Conservation (phyloP, 345 rosid species). For the Brassica carinata region DNA sequence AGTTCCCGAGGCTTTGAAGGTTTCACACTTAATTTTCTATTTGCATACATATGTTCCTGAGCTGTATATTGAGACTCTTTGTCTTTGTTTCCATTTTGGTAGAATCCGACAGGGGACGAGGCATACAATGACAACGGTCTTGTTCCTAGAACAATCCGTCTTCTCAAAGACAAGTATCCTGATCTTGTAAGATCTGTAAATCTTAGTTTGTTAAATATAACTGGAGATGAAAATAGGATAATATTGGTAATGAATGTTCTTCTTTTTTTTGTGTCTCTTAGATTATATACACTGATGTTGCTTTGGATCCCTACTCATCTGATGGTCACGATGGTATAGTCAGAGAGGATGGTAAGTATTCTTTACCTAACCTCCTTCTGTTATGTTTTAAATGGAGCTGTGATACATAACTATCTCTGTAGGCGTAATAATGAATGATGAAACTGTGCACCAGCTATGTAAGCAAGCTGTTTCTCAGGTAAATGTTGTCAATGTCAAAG, state of each 20-base stretch:
- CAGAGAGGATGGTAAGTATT: conserved; percentile 52
- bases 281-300: conserved; percentile 64
- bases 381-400: background rate
- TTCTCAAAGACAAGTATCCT: conserved; percentile 55
- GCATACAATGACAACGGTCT: conserved; percentile 88
- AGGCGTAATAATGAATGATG: conserved; percentile 39
- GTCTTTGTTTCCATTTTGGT: conserved; percentile 10
- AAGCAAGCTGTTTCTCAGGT: conserved; percentile 46
- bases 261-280: conserved; percentile 6
- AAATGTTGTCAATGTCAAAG: background rate
- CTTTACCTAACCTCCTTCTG: background rate
- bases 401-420: conserved; percentile 5
- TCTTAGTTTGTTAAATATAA: background rate
- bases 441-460: conserved; percentile 42
- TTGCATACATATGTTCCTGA: background rate
- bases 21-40: conserved; percentile 33
- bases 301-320: conserved; percentile 61
- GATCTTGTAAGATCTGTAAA: conserved; percentile 47
- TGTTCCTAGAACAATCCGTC: conserved; percentile 66
- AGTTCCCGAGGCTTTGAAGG: conserved; percentile 96
- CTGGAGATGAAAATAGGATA: background rate
- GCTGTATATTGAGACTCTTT: conserved; percentile 15
- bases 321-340: conserved; percentile 65
- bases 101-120: conserved; percentile 91
- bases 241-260: background rate